Evolutionary conservation across 306 rosid genomes (phyloP).

Genomic region (Vicia villosa): DNA sequence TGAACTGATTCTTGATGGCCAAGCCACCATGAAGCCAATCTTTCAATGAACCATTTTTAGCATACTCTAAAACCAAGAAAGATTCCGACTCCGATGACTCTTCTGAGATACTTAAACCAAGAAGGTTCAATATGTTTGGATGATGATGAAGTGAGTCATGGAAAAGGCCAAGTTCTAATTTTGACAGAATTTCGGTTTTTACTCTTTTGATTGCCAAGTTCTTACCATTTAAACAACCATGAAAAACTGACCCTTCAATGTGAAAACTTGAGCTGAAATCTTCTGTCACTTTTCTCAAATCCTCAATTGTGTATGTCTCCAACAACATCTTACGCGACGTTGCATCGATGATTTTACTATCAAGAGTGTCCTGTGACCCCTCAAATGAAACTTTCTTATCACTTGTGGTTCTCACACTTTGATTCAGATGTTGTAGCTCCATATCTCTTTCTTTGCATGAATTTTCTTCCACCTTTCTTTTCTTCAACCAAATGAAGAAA

Average conservation of each 20-base stretch:
- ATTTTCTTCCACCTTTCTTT: conserved; percentile 47
- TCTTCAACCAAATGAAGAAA: conserved; percentile 55
- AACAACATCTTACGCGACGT: conserved; percentile 50
- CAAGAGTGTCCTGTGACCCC: conserved; percentile 53
- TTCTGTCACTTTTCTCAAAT: conserved; percentile 74
- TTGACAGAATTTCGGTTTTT: conserved; percentile 44
- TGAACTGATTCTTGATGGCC: conserved; percentile 93
- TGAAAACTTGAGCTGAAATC: conserved; percentile 73
- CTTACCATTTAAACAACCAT: conserved; percentile 81
- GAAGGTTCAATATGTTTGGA: conserved; percentile 74
- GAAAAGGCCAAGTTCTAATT: conserved; percentile 58
- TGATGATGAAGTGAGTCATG: conserved; percentile 60
- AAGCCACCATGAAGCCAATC: conserved; percentile 96
- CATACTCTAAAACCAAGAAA: conserved; percentile 70
- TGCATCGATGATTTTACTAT: conserved; percentile 41
- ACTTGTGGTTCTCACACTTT: conserved; percentile 76
- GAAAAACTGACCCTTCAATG: conserved; percentile 79
- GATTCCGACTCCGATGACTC: conserved; percentile 49
- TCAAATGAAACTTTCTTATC: conserved; percentile 87
- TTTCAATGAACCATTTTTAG: conserved; percentile 79
- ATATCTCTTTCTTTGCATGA: conserved; percentile 55
- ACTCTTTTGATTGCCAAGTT: conserved; percentile 67
- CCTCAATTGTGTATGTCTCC: conserved; percentile 63
- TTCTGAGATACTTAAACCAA: conserved; percentile 62
- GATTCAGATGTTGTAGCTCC: conserved; percentile 84